phyloP scores from a whole-genome alignment of 306 rosid species.

The apple (Malus domestica) region DNA sequence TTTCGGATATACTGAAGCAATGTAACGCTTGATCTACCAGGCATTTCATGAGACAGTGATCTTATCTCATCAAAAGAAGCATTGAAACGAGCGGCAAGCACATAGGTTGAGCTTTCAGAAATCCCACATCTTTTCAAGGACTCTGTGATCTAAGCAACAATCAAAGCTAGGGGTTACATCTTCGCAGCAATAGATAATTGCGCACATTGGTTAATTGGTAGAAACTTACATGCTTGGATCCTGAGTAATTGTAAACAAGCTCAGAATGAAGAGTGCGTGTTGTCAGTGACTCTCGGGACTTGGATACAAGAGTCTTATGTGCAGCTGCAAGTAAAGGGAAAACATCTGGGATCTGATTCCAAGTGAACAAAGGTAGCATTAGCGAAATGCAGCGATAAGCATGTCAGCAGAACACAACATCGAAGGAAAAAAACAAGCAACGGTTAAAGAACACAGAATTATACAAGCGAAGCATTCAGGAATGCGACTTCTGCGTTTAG shows the following conservation, averaged over 20 bases:
- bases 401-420: not conserved
- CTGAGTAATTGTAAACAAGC: slow-evolving; percentile 86
- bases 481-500: slow-evolving; percentile 83
- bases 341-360: slow-evolving; percentile 72
- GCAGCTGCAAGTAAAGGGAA: slow-evolving; percentile 82
- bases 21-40: not conserved
- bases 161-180: slow-evolving; percentile 22
- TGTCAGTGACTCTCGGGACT: slow-evolving; percentile 66
- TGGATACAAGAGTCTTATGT: slow-evolving; percentile 61
- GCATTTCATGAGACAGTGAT: not conserved
- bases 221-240: slow-evolving; percentile 73
- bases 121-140: slow-evolving; percentile 87
- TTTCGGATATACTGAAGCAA: not conserved
- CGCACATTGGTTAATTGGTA: not conserved
- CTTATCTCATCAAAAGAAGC: slow-evolving; percentile 67
- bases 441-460: slow-evolving; percentile 3
- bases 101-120: slow-evolving; percentile 56
- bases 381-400: slow-evolving; percentile 6
- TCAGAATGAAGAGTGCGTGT: slow-evolving; percentile 91
- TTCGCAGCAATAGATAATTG: not conserved
- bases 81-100: slow-evolving; percentile 74
- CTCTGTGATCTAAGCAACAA: slow-evolving; percentile 64
- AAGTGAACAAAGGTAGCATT: slow-evolving; percentile 10
- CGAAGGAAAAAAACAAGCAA: not conserved
- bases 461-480: slow-evolving; percentile 78